These are phyloP conservation scores for Aeschynomene evenia DNA, from an alignment of 306 rosid species.

Conservation along the genomic window DNA sequence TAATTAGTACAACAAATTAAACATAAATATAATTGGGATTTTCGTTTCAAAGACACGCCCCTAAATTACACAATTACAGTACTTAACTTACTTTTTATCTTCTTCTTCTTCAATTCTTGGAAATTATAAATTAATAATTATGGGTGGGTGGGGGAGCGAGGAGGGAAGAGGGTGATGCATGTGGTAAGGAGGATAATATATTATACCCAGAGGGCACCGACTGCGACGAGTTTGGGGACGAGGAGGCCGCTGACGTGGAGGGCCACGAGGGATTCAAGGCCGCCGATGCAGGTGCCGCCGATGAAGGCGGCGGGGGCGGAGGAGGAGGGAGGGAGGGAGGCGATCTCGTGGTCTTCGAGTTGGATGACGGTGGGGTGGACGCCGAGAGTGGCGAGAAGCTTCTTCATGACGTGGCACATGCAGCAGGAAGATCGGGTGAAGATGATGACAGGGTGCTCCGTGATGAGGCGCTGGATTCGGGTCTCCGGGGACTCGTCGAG, in stretches of 20 bases:
- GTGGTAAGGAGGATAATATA: not conserved
- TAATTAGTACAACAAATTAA: constrained; percentile 6
- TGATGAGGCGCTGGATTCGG: constrained; percentile 82
- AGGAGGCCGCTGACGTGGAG: constrained; percentile 93
- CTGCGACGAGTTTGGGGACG: constrained; percentile 73
- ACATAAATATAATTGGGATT: constrained; percentile 5
- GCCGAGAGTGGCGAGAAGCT: constrained; percentile 76
- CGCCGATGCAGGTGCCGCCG: constrained; percentile 81
- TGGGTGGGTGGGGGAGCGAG: too few species aligned
- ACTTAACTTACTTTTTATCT: not conserved
- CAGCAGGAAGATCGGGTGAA: constrained; percentile 81
- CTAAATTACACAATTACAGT: constrained; percentile 26
- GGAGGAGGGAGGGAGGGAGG: constrained; percentile 41
- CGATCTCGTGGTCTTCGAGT: constrained; percentile 82
- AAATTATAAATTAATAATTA: not conserved
- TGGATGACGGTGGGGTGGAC: constrained; percentile 90
- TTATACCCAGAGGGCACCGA: constrained; percentile 79
- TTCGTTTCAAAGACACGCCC: not conserved
- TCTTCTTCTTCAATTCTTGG: not conserved
- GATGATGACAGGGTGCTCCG: constrained; percentile 89
- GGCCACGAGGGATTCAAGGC: constrained; percentile 85
- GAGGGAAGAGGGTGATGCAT: too few species aligned
- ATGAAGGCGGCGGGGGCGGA: constrained; percentile 67
- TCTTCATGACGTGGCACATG: constrained; percentile 99
- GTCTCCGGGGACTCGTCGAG: constrained; percentile 76